These are phyloP conservation scores for Penicillium sp. DNA, from an alignment of 2,329 filamentous ascomycete genomes.

Conservation along the genomic window DNA sequence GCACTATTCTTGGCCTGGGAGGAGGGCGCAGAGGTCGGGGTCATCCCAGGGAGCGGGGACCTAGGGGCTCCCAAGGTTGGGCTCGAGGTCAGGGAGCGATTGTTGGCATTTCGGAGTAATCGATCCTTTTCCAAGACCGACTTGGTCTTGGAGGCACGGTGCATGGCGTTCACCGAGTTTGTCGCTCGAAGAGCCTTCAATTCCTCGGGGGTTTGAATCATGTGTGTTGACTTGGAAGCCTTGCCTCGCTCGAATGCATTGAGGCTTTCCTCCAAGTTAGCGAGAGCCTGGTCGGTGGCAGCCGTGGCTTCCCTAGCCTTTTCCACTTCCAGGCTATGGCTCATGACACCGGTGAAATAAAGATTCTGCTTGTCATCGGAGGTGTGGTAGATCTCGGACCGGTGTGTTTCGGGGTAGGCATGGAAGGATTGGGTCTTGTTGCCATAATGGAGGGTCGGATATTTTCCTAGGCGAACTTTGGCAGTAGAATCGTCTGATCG, in stretches of 20 bases:
- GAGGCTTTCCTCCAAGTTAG: conserved; percentile 64
- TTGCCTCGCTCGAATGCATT: conserved; percentile 65
- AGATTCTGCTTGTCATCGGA: conserved; percentile 53
- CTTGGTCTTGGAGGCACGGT: conserved; percentile 44
- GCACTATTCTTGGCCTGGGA: conserved; percentile 45
- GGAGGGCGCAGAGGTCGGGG: conserved; percentile 52
- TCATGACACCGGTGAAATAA: conserved; percentile 63
- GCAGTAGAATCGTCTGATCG: conserved; percentile 49
- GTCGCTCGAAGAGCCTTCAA: conserved; percentile 46
- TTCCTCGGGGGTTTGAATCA: conserved; percentile 47
- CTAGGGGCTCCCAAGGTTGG: conserved; percentile 47
- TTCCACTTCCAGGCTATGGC: conserved; percentile 62
- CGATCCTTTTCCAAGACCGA: conserved; percentile 51
- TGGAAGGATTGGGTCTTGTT: conserved; percentile 62
- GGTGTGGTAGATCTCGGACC: conserved; percentile 64
- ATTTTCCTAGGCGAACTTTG: conserved; percentile 55
- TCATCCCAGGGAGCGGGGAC: conserved; percentile 46
- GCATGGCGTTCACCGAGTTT: conserved; percentile 35
- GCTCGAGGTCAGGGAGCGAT: conserved; percentile 50
- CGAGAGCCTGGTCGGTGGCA: conserved; percentile 65
- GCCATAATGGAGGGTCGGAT: conserved; percentile 63
- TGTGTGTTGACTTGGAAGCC: conserved; percentile 61
- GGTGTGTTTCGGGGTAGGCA: conserved; percentile 59
- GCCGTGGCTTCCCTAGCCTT: conserved; percentile 61
- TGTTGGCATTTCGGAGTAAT: conserved; percentile 45